Evolutionary conservation across 805 yeast genomes (phyloP).

Genomic region (Kurtzmaniella fragi): DNA sequence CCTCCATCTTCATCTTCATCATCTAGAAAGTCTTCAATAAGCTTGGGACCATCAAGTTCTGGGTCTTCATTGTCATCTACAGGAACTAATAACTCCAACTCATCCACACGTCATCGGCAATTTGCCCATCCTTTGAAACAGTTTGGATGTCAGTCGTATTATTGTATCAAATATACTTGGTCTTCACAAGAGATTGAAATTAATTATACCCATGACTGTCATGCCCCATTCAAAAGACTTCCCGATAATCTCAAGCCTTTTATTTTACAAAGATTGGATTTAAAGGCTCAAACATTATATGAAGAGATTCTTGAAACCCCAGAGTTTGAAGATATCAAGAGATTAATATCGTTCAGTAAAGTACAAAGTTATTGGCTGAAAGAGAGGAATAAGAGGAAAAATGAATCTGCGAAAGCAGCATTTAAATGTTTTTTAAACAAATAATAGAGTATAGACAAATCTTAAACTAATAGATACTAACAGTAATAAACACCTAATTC

Average conservation of each 20-base stretch:
- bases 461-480: too few relatives aligned
- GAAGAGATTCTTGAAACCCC: constrained; percentile 9
- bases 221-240: constrained; percentile 12
- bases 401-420: constrained; percentile 14
- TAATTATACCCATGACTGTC: constrained; percentile 9
- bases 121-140: constrained; percentile 13
- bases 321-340: constrained; percentile 9
- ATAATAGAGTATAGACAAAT: background rate
- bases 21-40: background rate
- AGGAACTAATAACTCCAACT: too few relatives aligned
- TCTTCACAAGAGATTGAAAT: constrained; percentile 9
- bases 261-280: constrained; percentile 12
- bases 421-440: constrained; percentile 11
- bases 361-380: constrained; percentile 17
- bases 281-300: constrained; percentile 13
- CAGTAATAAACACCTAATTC: too few relatives aligned
- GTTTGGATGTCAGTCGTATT: constrained; percentile 11
- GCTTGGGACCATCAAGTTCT: too few relatives aligned
- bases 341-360: constrained; percentile 11
- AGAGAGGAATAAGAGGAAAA: constrained; percentile 10
- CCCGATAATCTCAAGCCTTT: constrained; percentile 14
- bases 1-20: too few relatives aligned
- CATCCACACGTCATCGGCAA: constrained; percentile 4
- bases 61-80: too few relatives aligned
- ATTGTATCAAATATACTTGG: constrained; percentile 12